These are phyloP conservation scores for Blepharisma stoltei DNA, from an alignment of 73 alveolate genomes.

Conservation along the genomic window DNA sequence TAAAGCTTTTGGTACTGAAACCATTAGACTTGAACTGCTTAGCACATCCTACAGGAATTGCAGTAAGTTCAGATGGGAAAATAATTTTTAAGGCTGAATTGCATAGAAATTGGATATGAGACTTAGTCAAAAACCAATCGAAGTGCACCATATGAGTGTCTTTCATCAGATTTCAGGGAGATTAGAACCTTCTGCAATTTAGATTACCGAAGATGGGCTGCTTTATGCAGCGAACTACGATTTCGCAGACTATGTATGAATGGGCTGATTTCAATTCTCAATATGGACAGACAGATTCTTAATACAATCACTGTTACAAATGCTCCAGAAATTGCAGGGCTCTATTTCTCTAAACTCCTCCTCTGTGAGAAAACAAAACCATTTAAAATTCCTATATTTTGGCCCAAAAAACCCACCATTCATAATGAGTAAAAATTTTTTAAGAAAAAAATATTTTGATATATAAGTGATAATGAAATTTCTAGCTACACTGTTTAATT, in stretches of 20 bases:
- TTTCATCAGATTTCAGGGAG: conserved; percentile 89
- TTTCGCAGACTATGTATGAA: conserved; percentile 61
- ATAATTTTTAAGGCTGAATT: conserved; percentile 78
- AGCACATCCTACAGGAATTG: conserved; percentile 73
- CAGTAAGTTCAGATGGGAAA: conserved; percentile 49
- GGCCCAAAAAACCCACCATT: too few species aligned
- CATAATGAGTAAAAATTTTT: too few species aligned
- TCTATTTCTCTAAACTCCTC: conserved; percentile 62
- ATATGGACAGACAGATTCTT: conserved; percentile 56
- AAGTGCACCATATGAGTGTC: conserved; percentile 72
- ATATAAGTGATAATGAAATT: too few species aligned
- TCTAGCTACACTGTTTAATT: too few species aligned
- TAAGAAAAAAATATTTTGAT: too few species aligned
- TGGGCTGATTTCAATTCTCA: conserved; percentile 74
- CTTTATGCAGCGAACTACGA: conserved; percentile 85
- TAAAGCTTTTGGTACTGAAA: conserved; percentile 53
- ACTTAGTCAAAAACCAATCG: conserved; percentile 68
- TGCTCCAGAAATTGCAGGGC: conserved; percentile 65
- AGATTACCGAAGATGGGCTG: conserved; percentile 64
- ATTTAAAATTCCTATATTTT: too few species aligned
- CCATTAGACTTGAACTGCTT: conserved; percentile 51
- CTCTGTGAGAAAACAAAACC: too few species aligned
- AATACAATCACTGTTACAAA: conserved; percentile 36
- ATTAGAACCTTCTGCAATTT: conserved; percentile 89
- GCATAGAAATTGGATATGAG: conserved; percentile 78